These are phyloP conservation scores for Caloboletus firmus DNA, from an alignment of 1,284 basidiomycete genomes.

Conservation along the genomic window DNA sequence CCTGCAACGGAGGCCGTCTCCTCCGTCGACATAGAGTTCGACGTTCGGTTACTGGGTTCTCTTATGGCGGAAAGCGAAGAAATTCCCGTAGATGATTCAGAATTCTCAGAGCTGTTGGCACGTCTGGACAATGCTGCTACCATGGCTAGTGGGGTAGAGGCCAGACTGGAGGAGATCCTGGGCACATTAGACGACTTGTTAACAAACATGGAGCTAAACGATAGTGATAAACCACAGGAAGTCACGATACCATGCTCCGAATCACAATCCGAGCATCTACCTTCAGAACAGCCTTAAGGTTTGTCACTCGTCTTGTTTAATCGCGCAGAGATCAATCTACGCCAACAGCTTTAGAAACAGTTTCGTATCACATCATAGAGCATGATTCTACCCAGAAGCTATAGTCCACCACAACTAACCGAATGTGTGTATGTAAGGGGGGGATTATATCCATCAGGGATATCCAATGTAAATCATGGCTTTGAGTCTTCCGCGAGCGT, in stretches of 20 bases:
- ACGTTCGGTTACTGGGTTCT: conserved; percentile 38
- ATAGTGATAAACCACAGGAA: conserved; percentile 1
- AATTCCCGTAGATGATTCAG: conserved; percentile 37
- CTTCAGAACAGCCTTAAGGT: conserved; percentile 16
- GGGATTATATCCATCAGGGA: conserved; percentile 24
- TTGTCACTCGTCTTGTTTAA: conserved; percentile 1
- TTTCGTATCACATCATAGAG: conserved; percentile 11
- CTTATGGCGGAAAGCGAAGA: conserved; percentile 39
- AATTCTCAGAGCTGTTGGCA: conserved; percentile 43
- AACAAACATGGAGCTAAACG: conserved; percentile 39
- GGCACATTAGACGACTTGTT: conserved; percentile 55
- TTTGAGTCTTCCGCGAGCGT: conserved; percentile 20
- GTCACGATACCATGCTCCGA: conserved; percentile 1
- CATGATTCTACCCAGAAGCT: conserved; percentile 18
- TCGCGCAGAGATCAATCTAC: neutral
- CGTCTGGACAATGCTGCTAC: conserved; percentile 54
- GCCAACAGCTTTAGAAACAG: neutral
- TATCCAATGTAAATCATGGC: conserved; percentile 29
- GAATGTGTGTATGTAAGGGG: conserved; percentile 10
- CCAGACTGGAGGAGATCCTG: conserved; percentile 56
- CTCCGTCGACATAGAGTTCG: conserved; percentile 34
- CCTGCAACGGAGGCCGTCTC: neutral
- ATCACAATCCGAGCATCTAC: neutral
- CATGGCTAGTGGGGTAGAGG: conserved; percentile 57
- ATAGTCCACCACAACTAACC: conserved; percentile 6